Evolutionary conservation across 2,329 filamentous ascomycete genomes (phyloP).

Genomic region (Aspergillus sp.): DNA sequence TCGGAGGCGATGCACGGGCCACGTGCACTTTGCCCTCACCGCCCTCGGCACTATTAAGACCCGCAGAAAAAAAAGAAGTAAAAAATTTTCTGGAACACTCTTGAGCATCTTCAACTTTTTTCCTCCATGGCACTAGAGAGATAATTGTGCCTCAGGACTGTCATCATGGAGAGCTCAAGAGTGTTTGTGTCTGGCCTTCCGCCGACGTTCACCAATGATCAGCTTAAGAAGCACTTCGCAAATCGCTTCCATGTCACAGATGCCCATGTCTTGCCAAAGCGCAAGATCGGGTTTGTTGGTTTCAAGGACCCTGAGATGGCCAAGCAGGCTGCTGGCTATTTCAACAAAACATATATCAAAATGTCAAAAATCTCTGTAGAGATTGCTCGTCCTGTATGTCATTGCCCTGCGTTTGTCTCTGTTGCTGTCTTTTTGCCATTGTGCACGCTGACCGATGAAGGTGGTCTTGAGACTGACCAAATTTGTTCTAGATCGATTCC

Average conservation of each 20-base stretch:
- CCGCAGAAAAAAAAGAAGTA: slow-evolving; percentile 19
- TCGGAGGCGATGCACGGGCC: slow-evolving; percentile 16
- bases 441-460: slow-evolving; percentile 33
- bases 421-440: slow-evolving; percentile 14
- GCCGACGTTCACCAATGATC: slow-evolving; percentile 73
- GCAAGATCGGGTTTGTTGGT: slow-evolving; percentile 91
- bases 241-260: slow-evolving; percentile 75
- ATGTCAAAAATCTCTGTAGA: slow-evolving; percentile 93
- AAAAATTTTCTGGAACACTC: slow-evolving; percentile 6
- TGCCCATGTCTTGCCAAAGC: slow-evolving; percentile 79
- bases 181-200: slow-evolving; percentile 69
- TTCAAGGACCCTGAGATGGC: slow-evolving; percentile 81
- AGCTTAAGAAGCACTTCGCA: slow-evolving; percentile 84
- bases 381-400: slow-evolving; percentile 69
- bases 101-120: slow-evolving; percentile 5
- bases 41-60: slow-evolving; percentile 24
- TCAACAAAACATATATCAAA: slow-evolving; percentile 89
- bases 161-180: slow-evolving; percentile 65
- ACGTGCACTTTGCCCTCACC: slow-evolving; percentile 22
- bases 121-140: slow-evolving; percentile 5
- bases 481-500: slow-evolving; percentile 34
- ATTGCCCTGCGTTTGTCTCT: slow-evolving; percentile 4
- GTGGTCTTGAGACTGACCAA: slow-evolving; percentile 36
- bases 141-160: slow-evolving; percentile 14
- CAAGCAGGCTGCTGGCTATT: slow-evolving; percentile 79